Evolutionary conservation across 1,284 basidiomycete species (phyloP), one percentile per base, ranked within the genome.

Genomic region (Neonothopanus nambi): DNA sequence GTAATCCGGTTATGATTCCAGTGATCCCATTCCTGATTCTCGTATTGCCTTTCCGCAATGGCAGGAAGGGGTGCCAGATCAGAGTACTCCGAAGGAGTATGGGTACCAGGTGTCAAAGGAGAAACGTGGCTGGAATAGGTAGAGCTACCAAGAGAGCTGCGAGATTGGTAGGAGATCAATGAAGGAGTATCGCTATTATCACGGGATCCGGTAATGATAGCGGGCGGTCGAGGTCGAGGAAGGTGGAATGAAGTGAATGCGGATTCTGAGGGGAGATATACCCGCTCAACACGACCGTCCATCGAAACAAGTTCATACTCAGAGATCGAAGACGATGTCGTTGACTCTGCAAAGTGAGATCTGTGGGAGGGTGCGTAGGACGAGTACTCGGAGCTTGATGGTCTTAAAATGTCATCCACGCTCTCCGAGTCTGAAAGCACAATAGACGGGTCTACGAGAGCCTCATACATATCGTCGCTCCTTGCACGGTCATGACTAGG

Each of bases 171-270:
- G 13, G 71, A 76, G 21, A 69, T 66, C 30, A 78, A 64, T 12
- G 76, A 78, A 11, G 77, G 78, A 7, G 71, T 74, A 55, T 79
- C 76, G 35, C 71, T 72, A 54, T 74, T 68, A 41, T 70, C 71
- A 23, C 58, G 50, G 30, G 35, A 40, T 18, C 61, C 58, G 66
- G 64, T 41, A 60, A 56, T 15, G 61, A 62, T 30, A 55, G 23
- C 26, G 60, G 61, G 51, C 12, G 28, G 4, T 23, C 67, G 64
- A 45, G 48, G 43, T 12, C 55, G 61, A 28, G 67, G 61, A 30
- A 64, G 44, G 37, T 63, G 64, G 50, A 64, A 68, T 26, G 55
- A 26, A 17, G 63, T 60, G 40, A 55, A 61, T 3, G 59, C 13
- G 61, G 64, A 36, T 64, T 62, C 52, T 62, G 33, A 63, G 52